Evolutionary conservation across 371 early-diverging fungal genomes (phyloP), one percentile per base, ranked within the genome.

Genomic region (Gilbertella persicaria): DNA sequence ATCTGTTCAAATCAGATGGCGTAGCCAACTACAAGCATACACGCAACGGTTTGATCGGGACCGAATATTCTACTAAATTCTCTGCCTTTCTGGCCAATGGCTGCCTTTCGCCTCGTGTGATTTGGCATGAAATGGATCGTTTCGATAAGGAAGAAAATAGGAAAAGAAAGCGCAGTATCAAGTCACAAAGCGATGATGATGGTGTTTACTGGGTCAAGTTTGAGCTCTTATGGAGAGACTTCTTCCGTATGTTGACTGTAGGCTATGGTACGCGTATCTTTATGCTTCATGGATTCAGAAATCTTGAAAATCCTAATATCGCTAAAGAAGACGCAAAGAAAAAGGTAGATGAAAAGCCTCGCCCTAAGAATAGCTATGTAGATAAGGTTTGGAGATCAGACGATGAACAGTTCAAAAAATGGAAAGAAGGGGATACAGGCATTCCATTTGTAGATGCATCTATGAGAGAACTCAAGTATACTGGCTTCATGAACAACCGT

Each of bases 191-290:
- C 1, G 57, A 62, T 13, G 40, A 57, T 17, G 58, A 63, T 29
- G 63, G 58, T 36, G 23, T 53, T 0, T 63, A 63, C 17, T 63
- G 63, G 63, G 40, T 63, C n/a, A 42, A 41, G 17, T 63, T 63
- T 42, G 78, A 76, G 28, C 19, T 76, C 10, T 57, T 76, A 0
- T 78, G 78, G 78, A 49, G 78, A 19, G 78, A 78, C 30, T 78
- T 70, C 45, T 78, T 73, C 21, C 30, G 60, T 2, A 41, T 37
- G 30, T 28, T 63, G 44, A 41, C 45, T 0, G 44, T 45, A 6
- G 58, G 63, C 7, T 30, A 43, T 28, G 63, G 63, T 2, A 53
- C 49, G 4, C 28, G 45, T 4, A 24, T 63, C 2, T 63, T 63
- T n/a, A 38, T 49, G 58, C 29, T 63, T 13, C 63, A 63, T 45